These are phyloP conservation scores for Tuber indicum DNA, from an alignment of 495 filamentous ascomycete species.

Conservation along the genomic window DNA sequence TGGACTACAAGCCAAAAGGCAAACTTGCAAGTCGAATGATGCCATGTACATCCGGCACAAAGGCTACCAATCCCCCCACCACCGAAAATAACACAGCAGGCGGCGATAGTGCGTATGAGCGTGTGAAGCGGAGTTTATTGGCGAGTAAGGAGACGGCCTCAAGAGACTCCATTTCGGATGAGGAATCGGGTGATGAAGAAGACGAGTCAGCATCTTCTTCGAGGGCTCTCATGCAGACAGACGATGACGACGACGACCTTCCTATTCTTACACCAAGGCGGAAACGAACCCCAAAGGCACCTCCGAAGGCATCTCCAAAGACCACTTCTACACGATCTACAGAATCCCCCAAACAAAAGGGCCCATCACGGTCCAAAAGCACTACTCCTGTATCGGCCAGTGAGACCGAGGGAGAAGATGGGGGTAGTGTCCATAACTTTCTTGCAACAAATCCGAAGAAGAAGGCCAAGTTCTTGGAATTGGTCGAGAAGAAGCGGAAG, in stretches of 20 bases:
- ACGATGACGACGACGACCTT: constrained; percentile 11
- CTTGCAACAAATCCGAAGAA: constrained; percentile 47
- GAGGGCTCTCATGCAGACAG: background rate
- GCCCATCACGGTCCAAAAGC: constrained; percentile 12
- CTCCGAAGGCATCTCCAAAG: constrained; percentile 8
- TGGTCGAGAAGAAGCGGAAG: constrained; percentile 63
- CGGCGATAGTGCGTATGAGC: constrained; percentile 35
- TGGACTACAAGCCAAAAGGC: constrained; percentile 52
- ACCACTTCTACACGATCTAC: constrained; percentile 9
- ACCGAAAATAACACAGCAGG: constrained; percentile 14
- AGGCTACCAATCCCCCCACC: background rate
- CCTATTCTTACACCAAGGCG: constrained; percentile 17
- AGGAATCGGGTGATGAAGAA: constrained; percentile 32
- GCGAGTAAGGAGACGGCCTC: constrained; percentile 14
- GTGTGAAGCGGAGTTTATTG: constrained; percentile 39
- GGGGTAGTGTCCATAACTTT: constrained; percentile 47
- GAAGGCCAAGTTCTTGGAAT: constrained; percentile 58
- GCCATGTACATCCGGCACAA: constrained; percentile 27
- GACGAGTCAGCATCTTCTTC: constrained; percentile 12
- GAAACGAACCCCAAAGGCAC: constrained; percentile 18
- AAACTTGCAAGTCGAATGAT: constrained; percentile 66
- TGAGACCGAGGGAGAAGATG: constrained; percentile 19
- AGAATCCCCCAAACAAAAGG: constrained; percentile 10
- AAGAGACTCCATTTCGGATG: background rate
- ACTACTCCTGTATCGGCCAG: background rate